Evolutionary conservation across 495 filamentous ascomycete genomes (phyloP).

Genomic region (Aspergillus carlsbadensis): DNA sequence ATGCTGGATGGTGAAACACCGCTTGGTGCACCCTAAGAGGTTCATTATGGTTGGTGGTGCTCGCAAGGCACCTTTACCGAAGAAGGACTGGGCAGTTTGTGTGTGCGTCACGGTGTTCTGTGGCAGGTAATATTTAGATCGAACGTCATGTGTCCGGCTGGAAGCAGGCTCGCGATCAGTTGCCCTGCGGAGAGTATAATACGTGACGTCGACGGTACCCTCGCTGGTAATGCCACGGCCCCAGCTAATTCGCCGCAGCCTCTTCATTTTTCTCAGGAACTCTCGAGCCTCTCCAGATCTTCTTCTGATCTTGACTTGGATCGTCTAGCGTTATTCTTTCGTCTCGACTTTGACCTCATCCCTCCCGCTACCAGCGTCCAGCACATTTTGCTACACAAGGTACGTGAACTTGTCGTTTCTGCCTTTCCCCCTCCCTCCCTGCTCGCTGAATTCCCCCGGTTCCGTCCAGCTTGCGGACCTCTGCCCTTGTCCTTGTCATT

Average conservation of each 20-base stretch:
- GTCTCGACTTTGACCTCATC: conserved; percentile 17
- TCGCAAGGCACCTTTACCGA: neutral
- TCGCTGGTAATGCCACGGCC: conserved; percentile 20
- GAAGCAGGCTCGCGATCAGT: too few relatives aligned
- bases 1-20: neutral
- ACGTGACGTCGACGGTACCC: conserved; percentile 1
- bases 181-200: neutral
- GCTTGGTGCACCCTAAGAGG: neutral
- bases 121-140: too few relatives aligned
- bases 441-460: neutral
- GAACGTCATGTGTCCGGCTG: too few relatives aligned
- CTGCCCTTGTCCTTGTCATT: conserved; percentile 6
- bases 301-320: conserved; percentile 29
- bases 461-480: neutral
- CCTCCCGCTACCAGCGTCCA: conserved; percentile 11
- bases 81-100: conserved; percentile 1
- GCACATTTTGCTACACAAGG: conserved; percentile 7
- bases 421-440: neutral
- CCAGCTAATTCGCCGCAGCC: conserved; percentile 25
- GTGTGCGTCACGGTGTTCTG: neutral
- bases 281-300: conserved; percentile 22
- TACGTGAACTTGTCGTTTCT: neutral
- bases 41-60: neutral
- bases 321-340: conserved; percentile 27
- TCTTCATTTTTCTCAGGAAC: conserved; percentile 27